Percentiles rank a stretch among this genome's conserved stretches.
Evolutionary conservation across 139 green algal genomes (phyloP).

Genomic region (Closterium sp.): DNA sequence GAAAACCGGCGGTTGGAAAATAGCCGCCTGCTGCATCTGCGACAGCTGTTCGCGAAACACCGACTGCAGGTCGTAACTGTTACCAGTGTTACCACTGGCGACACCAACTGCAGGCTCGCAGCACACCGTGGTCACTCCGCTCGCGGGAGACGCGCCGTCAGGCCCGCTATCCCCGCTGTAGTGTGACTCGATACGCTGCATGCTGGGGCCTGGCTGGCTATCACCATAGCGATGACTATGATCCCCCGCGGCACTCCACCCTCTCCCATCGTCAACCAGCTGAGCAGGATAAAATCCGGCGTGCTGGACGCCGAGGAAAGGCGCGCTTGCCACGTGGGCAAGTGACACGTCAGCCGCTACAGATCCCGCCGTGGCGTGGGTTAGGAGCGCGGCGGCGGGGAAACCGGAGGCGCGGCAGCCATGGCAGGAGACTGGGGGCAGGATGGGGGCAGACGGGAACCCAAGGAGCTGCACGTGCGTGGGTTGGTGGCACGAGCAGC

Average conservation of each 20-base stretch:
- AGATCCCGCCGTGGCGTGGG: neutral
- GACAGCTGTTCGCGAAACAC: neutral
- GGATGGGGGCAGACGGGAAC: neutral
- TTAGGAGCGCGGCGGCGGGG: neutral
- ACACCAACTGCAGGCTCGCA: neutral
- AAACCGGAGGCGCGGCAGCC: neutral
- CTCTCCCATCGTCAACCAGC: neutral
- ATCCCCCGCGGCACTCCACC: neutral
- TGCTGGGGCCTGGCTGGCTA: neutral
- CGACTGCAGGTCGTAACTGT: neutral
- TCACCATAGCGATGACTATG: neutral
- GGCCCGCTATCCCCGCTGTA: neutral
- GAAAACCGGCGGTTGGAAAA: neutral
- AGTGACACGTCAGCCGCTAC: neutral
- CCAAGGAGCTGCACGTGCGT: neutral
- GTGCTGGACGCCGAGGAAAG: neutral
- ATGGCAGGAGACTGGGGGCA: neutral
- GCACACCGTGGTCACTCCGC: neutral
- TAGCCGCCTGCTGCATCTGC: neutral
- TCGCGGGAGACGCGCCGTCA: neutral
- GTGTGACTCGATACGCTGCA: neutral
- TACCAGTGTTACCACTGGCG: neutral
- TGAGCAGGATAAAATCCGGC: neutral
- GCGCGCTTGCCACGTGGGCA: neutral
- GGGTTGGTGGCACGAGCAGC: neutral